These are phyloP conservation scores for Acer negundo DNA, from an alignment of 345 rosid genomes.

Conservation along the genomic window DNA sequence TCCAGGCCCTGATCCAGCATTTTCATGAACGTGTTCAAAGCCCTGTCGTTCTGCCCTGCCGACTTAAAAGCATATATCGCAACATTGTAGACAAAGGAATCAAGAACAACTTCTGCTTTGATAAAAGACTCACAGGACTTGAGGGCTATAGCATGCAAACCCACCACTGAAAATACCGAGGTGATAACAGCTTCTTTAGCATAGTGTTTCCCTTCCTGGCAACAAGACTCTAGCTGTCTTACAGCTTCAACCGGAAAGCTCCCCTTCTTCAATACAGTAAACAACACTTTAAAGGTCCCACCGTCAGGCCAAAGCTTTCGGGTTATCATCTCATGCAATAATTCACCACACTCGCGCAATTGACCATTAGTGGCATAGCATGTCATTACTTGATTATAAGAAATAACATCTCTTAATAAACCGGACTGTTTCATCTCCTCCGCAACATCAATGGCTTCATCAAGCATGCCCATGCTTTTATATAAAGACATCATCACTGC, in stretches of 20 bases:
- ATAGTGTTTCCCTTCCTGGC: constrained; percentile 63
- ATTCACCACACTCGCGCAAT: constrained; percentile 65
- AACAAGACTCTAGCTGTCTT: constrained; percentile 64
- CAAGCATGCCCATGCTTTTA: constrained; percentile 84
- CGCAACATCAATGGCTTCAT: constrained; percentile 75
- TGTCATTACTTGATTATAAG: constrained; percentile 76
- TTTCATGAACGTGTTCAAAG: constrained; percentile 67
- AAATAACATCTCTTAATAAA: constrained; percentile 54
- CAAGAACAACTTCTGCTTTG: constrained; percentile 41
- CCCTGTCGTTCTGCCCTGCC: constrained; percentile 63
- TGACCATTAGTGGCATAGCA: constrained; percentile 71
- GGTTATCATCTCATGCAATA: constrained; percentile 70
- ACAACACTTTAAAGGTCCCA: constrained; percentile 63
- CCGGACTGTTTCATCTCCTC: constrained; percentile 83
- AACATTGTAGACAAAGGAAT: constrained; percentile 66
- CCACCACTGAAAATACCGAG: constrained; percentile 65
- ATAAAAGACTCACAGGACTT: constrained; percentile 48
- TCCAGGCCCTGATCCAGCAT: constrained; percentile 77
- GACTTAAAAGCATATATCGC: constrained; percentile 63
- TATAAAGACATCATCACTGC: constrained; percentile 83
- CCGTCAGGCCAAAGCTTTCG: constrained; percentile 61
- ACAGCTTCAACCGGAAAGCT: constrained; percentile 76
- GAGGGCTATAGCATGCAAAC: constrained; percentile 61
- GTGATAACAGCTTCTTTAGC: constrained; percentile 63
- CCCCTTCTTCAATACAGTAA: constrained; percentile 71